Evolutionary conservation across 768 basidiomycete species (phyloP), one percentile per base, ranked within the genome.

Genomic region (Leucocoprinus leucothites): DNA sequence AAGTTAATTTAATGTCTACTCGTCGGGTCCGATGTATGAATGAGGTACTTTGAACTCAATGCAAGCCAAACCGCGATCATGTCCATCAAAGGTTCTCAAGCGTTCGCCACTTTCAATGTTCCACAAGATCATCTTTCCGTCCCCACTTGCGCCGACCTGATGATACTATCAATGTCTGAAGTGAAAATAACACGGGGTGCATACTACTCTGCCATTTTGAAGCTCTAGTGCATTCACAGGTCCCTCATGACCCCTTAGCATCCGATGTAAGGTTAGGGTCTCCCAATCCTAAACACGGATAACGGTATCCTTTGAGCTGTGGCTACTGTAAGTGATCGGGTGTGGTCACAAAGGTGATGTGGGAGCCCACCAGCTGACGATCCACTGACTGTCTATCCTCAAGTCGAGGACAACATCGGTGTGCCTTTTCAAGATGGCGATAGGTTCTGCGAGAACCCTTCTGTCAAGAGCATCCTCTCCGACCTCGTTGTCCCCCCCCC

Each of bases 81-180:
- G 93, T 0, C 92, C 94, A 61, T 92, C 86, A 64, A 95, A 92
- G 13, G 87, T 87, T 45, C 89, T 77, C 16, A 92, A 65, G 6
- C 88, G 78, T 64, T 85, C 79, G 1, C 87, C 91, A 51, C 80
- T 86, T 48, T 77, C 75, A 53, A 94, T 84, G 65, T 94, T 85
- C 94, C 94, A 97, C 18, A 96, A 71, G 57, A 94, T 94, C 82
- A 96, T 86, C 71, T 87, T 91, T 24, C 91, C 90, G 65, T 97
- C 94, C 2, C 93, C 94, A 52, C 88, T 91, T 24, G 94, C 94
- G 65, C 90, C 91, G 42, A 80, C 78, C 70, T 73, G 54, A 16
- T 42, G 3, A 48, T 48, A 9, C 21, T 24, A 18, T 49, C n/a
- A n/a, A n/a, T n/a, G n/a, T n/a, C n/a, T n/a, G n/a, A n/a, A n/a